A percentile compares a stretch with the other conserved stretches of the same genome.
phyloP scores from a whole-genome alignment of 768 basidiomycete species.

The Amanita exitialis region DNA sequence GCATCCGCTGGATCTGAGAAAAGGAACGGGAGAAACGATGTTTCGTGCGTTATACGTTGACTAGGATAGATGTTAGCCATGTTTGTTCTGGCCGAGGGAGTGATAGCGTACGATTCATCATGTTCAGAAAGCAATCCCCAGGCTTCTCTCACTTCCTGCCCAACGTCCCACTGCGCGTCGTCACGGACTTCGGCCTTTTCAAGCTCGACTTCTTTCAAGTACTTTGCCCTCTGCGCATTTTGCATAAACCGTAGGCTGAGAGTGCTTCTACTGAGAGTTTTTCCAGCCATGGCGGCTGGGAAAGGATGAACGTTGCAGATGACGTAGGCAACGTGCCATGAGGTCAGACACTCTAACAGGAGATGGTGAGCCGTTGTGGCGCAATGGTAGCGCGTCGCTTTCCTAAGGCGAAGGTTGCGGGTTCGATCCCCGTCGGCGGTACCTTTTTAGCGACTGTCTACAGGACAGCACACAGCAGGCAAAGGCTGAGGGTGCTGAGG shows the following conservation, averaged over 20 bases:
- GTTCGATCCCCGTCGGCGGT: conserved; percentile 9
- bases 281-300: conserved; percentile 25
- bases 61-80: conserved; percentile 6
- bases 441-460: neutral
- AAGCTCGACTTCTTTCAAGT: conserved; percentile 35
- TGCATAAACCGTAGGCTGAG: conserved; percentile 67
- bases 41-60: conserved; percentile 36
- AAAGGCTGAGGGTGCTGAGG: too few relatives aligned
- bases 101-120: neutral
- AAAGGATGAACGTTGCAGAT: too few relatives aligned
- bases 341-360: too few relatives aligned
- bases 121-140: conserved; percentile 28
- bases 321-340: too few relatives aligned
- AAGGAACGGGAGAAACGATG: conserved; percentile 59
- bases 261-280: conserved; percentile 53
- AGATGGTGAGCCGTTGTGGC: conserved; percentile 3
- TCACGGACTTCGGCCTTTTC: conserved; percentile 49
- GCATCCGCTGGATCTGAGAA: conserved; percentile 28
- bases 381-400: conserved; percentile 10
- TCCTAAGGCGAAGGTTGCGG: conserved; percentile 10
- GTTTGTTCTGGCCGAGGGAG: too few relatives aligned
- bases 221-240: conserved; percentile 50
- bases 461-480: neutral
- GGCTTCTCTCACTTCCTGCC: conserved; percentile 38
- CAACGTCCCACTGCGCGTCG: conserved; percentile 57